These are phyloP conservation scores for Aspergillus melleus DNA, from an alignment of 2,329 filamentous ascomycete species.

Conservation along the genomic window DNA sequence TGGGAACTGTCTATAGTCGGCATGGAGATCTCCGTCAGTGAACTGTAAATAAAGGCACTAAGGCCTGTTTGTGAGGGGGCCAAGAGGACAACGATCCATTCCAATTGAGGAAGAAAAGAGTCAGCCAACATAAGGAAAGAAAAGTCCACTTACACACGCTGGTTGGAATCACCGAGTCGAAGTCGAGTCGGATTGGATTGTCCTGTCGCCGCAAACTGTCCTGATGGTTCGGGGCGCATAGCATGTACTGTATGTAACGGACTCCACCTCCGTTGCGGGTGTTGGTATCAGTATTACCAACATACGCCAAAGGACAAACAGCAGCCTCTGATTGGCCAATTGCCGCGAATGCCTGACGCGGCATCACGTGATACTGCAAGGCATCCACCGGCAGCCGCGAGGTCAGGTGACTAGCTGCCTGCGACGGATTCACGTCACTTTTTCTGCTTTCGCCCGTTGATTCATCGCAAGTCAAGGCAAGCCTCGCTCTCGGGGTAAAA, in stretches of 20 bases:
- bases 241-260: not conserved
- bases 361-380: conserved; percentile 17
- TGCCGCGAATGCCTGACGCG: conserved; percentile 11
- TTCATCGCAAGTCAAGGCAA: not conserved
- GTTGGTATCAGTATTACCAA: conserved; percentile 23
- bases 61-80: not conserved
- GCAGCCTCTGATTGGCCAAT: conserved; percentile 30
- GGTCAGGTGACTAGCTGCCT: conserved; percentile 22
- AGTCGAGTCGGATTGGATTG: not conserved
- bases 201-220: not conserved
- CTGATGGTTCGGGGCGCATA: not conserved
- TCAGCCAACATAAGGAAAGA: not conserved
- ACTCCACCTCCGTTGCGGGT: conserved; percentile 5
- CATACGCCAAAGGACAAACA: conserved; percentile 31
- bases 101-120: not conserved
- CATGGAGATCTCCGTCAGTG: not conserved
- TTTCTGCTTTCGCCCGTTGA: conserved; percentile 17
- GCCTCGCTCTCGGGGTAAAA: not conserved
- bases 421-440: conserved; percentile 32
- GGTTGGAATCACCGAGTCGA: not conserved
- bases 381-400: not conserved
- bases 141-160: not conserved
- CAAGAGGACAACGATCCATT: not conserved
- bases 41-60: no score
- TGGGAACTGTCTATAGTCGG: not conserved